Conservation (phyloP, 148 eudicot genomes). For the Rhododendron kiyosumense region DNA sequence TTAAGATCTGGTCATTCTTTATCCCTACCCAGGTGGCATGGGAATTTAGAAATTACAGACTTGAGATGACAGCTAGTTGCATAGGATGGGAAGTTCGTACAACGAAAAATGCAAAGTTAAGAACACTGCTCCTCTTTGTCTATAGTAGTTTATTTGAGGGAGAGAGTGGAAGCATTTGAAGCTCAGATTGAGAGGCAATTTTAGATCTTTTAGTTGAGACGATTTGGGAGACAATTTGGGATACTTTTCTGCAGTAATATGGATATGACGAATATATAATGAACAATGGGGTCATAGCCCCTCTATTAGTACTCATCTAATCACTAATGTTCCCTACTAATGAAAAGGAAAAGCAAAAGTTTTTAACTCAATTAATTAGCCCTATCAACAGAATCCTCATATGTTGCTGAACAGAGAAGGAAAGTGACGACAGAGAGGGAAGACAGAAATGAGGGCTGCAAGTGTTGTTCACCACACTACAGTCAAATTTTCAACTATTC, state of each 20-base stretch:
- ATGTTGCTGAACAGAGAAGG: slow-evolving; percentile 1
- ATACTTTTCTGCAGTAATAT: not conserved
- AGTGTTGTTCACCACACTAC: not conserved
- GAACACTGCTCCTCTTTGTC: not conserved
- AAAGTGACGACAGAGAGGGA: not conserved
- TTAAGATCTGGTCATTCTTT: not conserved
- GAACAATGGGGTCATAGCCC: not conserved
- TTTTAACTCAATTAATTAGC: not conserved
- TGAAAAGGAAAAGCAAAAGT: not conserved
- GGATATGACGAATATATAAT: not conserved
- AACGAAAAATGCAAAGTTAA: not conserved
- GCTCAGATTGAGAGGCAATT: not conserved
- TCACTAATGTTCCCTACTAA: not conserved
- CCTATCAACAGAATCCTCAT: not conserved
- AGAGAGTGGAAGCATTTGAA: not conserved
- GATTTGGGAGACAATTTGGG: not conserved
- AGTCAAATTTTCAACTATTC: not conserved
- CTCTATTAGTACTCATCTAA: not conserved
- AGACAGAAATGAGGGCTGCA: not conserved
- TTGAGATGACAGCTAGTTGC: not conserved
- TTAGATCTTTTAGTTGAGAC: not conserved
- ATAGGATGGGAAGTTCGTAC: not conserved
- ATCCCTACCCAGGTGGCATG: not conserved
- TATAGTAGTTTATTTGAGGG: not conserved
- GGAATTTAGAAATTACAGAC: not conserved